Evolutionary conservation across 148 eudicot species (phyloP).

Genomic region (Camellia japonica): DNA sequence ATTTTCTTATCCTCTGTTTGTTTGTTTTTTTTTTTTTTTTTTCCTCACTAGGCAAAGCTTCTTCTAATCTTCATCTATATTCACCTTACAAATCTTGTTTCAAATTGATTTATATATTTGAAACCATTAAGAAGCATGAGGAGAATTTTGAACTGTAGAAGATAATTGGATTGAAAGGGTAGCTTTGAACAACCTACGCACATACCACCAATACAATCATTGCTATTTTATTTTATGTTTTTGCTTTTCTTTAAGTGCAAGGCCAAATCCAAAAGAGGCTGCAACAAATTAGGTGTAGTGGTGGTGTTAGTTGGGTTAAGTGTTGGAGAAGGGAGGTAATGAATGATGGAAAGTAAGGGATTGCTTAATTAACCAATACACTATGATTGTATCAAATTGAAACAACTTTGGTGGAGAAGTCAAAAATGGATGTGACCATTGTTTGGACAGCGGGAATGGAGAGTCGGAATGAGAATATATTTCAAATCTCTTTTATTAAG

Average conservation of each 20-base stretch:
- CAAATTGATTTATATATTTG: background rate
- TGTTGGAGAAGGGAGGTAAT: constrained; percentile 32
- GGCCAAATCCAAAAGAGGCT: constrained; percentile 12
- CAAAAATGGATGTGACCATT: background rate
- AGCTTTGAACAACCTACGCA: background rate
- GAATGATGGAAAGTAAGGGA: background rate
- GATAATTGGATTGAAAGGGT: constrained; percentile 1
- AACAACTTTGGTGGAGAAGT: background rate
- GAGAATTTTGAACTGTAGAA: background rate
- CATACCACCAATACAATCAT: constrained; percentile 12
- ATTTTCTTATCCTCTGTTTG: background rate
- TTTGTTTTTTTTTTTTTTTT: no score
- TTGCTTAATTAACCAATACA: constrained; percentile 20
- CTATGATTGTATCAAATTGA: constrained; percentile 6
- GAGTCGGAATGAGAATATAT: no score
- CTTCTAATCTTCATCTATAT: background rate
- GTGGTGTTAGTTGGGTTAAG: constrained; percentile 38
- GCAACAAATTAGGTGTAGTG: constrained; percentile 32
- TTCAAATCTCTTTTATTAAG: no score
- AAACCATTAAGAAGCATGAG: background rate
- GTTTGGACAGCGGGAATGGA: no score
- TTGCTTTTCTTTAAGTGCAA: constrained; percentile 31
- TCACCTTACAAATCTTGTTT: background rate
- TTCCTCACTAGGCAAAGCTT: background rate
- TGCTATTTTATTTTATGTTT: constrained; percentile 8